A percentile compares a stretch with the other conserved stretches of the same genome.
Evolutionary conservation across 2,329 filamentous ascomycete genomes (phyloP).

Genomic region (Colletotrichum caudatum): DNA sequence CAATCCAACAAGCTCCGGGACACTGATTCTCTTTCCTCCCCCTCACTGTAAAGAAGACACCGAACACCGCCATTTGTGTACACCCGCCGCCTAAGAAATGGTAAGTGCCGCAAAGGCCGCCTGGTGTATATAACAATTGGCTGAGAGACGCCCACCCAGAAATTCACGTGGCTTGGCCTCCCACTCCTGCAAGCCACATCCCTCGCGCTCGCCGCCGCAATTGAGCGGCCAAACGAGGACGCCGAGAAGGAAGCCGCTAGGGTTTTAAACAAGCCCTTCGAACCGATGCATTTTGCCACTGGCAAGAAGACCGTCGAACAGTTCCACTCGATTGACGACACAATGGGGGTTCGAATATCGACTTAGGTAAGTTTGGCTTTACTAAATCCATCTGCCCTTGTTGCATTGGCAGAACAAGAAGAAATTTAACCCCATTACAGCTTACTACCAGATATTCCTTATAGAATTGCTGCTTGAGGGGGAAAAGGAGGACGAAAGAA

Average conservation of each 20-base stretch:
- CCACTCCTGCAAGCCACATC: background rate
- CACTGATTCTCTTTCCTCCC: background rate
- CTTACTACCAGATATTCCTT: too few species aligned
- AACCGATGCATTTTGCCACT: background rate
- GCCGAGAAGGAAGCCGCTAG: background rate
- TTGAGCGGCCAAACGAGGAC: background rate
- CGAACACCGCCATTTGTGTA: background rate
- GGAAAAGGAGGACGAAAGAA: too few species aligned
- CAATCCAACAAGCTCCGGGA: too few species aligned
- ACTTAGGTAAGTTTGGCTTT: too few species aligned
- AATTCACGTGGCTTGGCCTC: background rate
- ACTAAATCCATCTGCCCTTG: too few species aligned
- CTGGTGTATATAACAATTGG: background rate
- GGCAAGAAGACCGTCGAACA: background rate
- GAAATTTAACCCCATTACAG: too few species aligned
- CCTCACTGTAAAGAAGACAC: too few species aligned
- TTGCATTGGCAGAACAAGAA: too few species aligned
- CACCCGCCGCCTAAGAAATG: background rate
- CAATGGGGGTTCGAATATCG: too few species aligned
- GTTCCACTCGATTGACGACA: background rate
- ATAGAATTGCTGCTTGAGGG: too few species aligned
- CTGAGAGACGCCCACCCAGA: background rate
- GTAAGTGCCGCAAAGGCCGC: background rate
- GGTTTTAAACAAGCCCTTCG: background rate
- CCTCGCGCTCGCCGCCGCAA: background rate